Base-by-base conservation (phyloP, 2,329 filamentous ascomycete species). In the Ramularia endophylla region DNA sequence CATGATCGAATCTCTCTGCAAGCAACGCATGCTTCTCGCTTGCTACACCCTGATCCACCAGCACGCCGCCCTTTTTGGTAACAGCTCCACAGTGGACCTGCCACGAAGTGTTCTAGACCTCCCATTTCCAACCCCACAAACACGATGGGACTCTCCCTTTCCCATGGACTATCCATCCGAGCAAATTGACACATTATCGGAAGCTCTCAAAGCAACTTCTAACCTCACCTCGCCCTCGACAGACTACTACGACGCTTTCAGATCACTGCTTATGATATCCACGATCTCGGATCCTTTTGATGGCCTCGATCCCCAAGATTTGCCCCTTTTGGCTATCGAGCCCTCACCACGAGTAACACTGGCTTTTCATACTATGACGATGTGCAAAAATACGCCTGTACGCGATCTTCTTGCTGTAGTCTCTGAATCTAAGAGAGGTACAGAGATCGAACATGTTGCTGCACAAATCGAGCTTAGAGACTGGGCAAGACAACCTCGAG, bases 41-140 rank as follows among this genome's bases (percentile, higher is more conserved):
- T 71, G 65, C 53, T 68, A 64, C 40, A 53, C 69, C 17, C 54
- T 72, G 8, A 66, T 69, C 36, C 59, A 57, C 7, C 64, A 69
- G 31, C 65, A 67, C 44, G 46, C 54, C 9, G 50, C 38, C 6
- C 40, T 61, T 1, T 59, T 60, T 35, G 57, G 54, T 11, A 46
- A 53, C 17, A 27, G 28, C 12, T 40, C 33, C 2, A 39, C 39
- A 8, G 31, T 40, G 4, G 45, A 45, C 18, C 34, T 46, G 15
- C 39, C 48, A 12, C 54, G 41, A 5, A 13, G 11, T 3, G 36
- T 54, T 8, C 43, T 58, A n/a, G 53, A 61, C n/a, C 58, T 70
- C 19, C 63, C 65, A 1, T 59, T 68, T 13, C 64, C 67, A 4
- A 49, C 46, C 5, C 52, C 63, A 12, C 52, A 57, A 16, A 38